These are phyloP conservation scores for Blastobotrys elegans DNA, from an alignment of 1,139 yeast genomes.

Conservation along the genomic window DNA sequence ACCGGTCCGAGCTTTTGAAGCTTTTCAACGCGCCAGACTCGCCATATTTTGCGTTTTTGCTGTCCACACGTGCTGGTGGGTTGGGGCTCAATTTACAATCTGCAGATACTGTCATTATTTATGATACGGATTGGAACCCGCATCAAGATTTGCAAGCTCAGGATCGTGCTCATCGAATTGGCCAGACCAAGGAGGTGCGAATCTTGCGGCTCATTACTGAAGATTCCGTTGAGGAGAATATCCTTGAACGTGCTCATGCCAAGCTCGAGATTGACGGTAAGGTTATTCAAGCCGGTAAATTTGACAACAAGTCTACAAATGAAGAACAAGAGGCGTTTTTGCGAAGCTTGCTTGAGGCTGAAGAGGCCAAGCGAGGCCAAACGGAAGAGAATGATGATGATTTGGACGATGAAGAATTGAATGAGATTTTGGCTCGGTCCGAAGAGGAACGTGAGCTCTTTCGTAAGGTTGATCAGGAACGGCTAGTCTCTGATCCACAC, in stretches of 20 bases:
- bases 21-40: constrained; percentile 82
- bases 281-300: constrained; percentile 98
- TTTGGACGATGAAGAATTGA: constrained; percentile 60
- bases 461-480: constrained; percentile 63
- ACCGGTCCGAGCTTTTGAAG: constrained; percentile 78
- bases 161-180: constrained; percentile 97
- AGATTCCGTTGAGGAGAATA: constrained; percentile 91
- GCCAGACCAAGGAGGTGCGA: constrained; percentile 95
- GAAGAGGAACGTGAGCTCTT: constrained; percentile 69
- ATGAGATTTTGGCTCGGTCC: constrained; percentile 77
- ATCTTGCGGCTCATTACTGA: constrained; percentile 86
- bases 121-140: constrained; percentile 98
- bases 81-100: constrained; percentile 92
- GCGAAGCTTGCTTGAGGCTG: constrained; percentile 78
- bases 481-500: constrained; percentile 41
- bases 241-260: constrained; percentile 88
- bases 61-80: constrained; percentile 98
- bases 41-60: constrained; percentile 80
- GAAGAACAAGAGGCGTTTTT: constrained; percentile 96
- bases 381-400: constrained; percentile 60
- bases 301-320: constrained; percentile 92
- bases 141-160: constrained; percentile 99
- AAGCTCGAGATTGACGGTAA: constrained; percentile 96
- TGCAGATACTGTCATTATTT: constrained; percentile 94
- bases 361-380: constrained; percentile 45